Base-by-base conservation (phyloP, 177 flowering plant species). In the Vitis hybrid region DNA sequence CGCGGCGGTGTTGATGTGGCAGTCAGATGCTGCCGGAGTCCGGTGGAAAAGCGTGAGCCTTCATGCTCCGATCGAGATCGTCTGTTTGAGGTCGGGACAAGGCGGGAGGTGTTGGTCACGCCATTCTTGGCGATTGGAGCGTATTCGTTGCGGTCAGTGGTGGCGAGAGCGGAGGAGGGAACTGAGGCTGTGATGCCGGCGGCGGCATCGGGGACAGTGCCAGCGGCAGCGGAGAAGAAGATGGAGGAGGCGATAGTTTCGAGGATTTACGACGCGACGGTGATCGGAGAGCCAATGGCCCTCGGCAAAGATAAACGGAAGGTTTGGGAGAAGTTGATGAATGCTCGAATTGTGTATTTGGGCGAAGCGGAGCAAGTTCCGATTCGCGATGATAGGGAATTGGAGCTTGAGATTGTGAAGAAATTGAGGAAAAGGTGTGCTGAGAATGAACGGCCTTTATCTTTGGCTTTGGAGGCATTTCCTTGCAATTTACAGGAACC, bases 341-440 rank as follows among this genome's bases (percentile, higher is more conserved):
- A 80, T 67, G 92, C 91, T 29, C 71, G 96, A 75, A 62, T 95
- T 69, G 91, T 95, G 67, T 95, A 91, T 78, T 75, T 95, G 60
- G 99, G 99, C 12, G 99, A 95, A 75, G 97, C 99, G 1, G 99
- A 95, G 84, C 97, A 88, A 62, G 99, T 95, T 21, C 99, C 99
- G 15, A 82, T 71, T 10, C 77, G 77, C 0, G 99, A 91, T 67
- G 99, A 95, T 75, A 88, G 83, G 79, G 98, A 84, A 13, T 69
- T 95, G 80, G 99, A 95, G 83, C 85, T 95, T 50, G 92, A 90
- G 72, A 95, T 95, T 67, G 86, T 93, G 59, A 90, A 77, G 79
- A 88, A 62, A 65, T 77, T 95, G 82, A 79, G 74, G 78, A 87
- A 76, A 62, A 81, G 83, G 64, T 93, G 98, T 76, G 56, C 75